Base-by-base conservation (phyloP, 2,329 filamentous ascomycete species). In the Dactylellina parvicollis region DNA sequence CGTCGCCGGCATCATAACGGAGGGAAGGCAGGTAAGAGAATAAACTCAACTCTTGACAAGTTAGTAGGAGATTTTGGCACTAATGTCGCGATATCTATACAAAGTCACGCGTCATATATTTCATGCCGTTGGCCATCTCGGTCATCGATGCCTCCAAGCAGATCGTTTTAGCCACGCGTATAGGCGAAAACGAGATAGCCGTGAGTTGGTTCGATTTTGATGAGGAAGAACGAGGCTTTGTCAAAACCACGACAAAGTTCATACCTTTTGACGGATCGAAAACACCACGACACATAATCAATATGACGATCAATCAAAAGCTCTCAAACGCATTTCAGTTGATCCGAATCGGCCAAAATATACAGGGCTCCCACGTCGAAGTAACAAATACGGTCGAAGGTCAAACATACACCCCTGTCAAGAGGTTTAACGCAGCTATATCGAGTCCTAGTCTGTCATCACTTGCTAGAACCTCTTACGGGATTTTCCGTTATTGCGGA, bases 141-240 rank as follows among this genome's bases (percentile, higher is more conserved):
- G 22, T 61, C 5, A 32, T 47, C 5, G 49, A 61, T 12, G 7
- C 7, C 14, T 22, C 12, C 12, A 67, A 54, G 16, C 32, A 16
- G 7, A 59, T 52, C 12, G 12, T 52, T 28, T 5, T 59, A 16
- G 52, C 36, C 7, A 26, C 30, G 3, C 16, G 28, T n/a, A 28
- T 38, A 3, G 12, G 5, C 12, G 52, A 14, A 47, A n/a, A 9
- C 12, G 9, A 57, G 30, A 32, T 42, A 32, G 30, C 22, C 20
- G n/a, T 50, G 18, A 57, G 61, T 46, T 40, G 50, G 16, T 47
- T 57, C 2, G 20, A 30, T 3, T 56, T 66, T 12, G 26, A 50
- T 30, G 61, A 66, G 22, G 8, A 24, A 24, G n/a, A 57, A 14
- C 3, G 32, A 2, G 49, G 38, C n/a, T 10, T 66, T 1, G 7